Evolutionary conservation across 1,139 yeast genomes (phyloP), one percentile per base, ranked within the genome.

Genomic region (Taiozyma sp.): DNA sequence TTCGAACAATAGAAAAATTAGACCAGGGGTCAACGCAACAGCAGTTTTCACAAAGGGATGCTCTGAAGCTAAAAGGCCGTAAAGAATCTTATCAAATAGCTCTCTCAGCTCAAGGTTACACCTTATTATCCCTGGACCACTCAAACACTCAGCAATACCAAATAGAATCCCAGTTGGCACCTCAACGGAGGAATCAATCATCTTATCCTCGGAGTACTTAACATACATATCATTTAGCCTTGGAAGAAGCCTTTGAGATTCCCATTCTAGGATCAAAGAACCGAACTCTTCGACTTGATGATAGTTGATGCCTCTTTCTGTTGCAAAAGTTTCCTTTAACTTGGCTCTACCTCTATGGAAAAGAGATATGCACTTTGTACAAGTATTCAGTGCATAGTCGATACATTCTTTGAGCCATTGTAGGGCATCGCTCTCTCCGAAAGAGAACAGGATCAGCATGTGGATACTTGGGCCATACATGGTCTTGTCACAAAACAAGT

Each of bases 381-480:
- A 86, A 3, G 60, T 53, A 34, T 69, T 63, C 24, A 85, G 65
- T 43, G 75, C 68, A 2, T 64, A 61, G 4, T 70, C 68, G 51
- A 80, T 70, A 8, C 65, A 61, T 4, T 71, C 69, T 54, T 77
- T 76, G 51, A 79, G 69, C 70, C 76, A 72, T 27, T 62, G 63
- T 14, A 77, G 66, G 29, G 77, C 72, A 13, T 71, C 71, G 48
- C 73, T 74, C 42, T 74, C 75, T 29, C 78, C 77, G 58, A 83
- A 81, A 10, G 88, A 81, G 62, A 83, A 83, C 51, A 84, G 70
- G 22, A 85, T 78, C 51, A 85, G 65, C 8, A 77, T 67, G 62
- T 83, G 84, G 27, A 76, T 70, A 12, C 84, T 71, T 27, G 81
- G 71, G 7, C 79, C 77, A 48, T 68, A 71, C 60, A 79, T 69